phyloP scores from a whole-genome alignment of 108 stramenopile genomes.

The Discostella stelligeroides region DNA sequence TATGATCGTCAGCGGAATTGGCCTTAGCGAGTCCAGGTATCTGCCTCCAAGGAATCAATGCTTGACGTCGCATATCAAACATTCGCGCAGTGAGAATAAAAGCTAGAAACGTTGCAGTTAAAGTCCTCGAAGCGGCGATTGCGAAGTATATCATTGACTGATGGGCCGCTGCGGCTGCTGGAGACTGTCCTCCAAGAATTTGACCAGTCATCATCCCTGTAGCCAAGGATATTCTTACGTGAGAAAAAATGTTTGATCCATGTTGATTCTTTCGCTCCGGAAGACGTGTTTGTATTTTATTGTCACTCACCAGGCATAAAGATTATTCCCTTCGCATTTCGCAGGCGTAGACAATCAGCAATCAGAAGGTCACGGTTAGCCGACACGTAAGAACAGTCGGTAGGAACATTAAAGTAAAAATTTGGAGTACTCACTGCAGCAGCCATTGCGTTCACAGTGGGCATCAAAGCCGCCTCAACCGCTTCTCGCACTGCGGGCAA shows the following conservation, averaged over 20 bases:
- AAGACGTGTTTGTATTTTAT: not conserved
- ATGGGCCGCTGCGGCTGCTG: constrained; percentile 45
- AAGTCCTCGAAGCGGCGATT: constrained; percentile 28
- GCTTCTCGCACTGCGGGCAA: constrained; percentile 37
- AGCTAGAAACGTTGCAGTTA: constrained; percentile 32
- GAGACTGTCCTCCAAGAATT: constrained; percentile 51
- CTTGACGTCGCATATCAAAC: constrained; percentile 19
- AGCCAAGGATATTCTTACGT: not conserved
- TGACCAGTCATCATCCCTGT: constrained; percentile 63
- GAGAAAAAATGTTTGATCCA: too few relatives aligned
- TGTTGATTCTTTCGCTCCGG: not conserved
- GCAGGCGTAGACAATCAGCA: not conserved
- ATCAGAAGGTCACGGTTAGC: too few relatives aligned
- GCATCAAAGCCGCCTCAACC: constrained; percentile 44
- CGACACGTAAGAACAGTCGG: not conserved
- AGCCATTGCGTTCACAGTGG: constrained; percentile 53
- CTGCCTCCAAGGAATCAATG: constrained; percentile 15
- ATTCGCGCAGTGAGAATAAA: constrained; percentile 18
- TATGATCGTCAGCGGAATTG: not conserved
- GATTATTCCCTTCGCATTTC: constrained; percentile 27
- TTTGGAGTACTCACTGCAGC: constrained; percentile 25
- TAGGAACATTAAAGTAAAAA: not conserved
- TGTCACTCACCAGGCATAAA: constrained; percentile 45
- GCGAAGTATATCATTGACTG: constrained; percentile 62
- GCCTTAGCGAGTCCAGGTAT: not conserved